Evolutionary conservation across 2,329 filamentous ascomycete genomes (phyloP), one percentile per base, ranked within the genome.

Genomic region (Ophiostoma australiae): DNA sequence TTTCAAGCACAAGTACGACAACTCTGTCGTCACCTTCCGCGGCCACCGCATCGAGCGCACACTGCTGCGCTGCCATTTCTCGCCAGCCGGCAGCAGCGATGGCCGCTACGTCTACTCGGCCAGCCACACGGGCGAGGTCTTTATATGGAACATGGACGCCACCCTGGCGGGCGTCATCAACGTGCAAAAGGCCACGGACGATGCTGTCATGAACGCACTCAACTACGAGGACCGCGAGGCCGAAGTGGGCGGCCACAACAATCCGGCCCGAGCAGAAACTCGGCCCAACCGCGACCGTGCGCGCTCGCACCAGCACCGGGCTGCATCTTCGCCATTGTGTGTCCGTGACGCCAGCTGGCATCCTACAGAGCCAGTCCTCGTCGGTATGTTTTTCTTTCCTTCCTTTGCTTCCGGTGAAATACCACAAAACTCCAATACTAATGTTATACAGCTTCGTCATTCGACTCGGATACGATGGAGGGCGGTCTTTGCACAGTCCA

Each of bases 41-140:
- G 94, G 94, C 11, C 95, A 99, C 80, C 87, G 87, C 73, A 93
- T 99, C 15, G 85, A 96, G 73, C 90, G 92, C 76, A 98, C 95
- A 0, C 84, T 98, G 58, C 97, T 98, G 75, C 86, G 95, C 73
- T 98, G 95, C 77, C 94, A 98, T 80, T 99, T 99, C 80, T 95
- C 92, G 41, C 95, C 95, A 0, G 89, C 92, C 0, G 88, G 86
- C 13, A 94, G 92, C 77, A 94, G 93, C 1, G 91, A 97, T 78
- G 93, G 91, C 10, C 86, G 93, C 76, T 98, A 97, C 77, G 93
- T 99, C 31, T 98, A 97, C 80, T 91, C 90, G 27, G 95, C 95
- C 31, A 96, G 92, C 76, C 89, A 92, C 74, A 93, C 97, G 75
- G 95, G 95, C 68, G 91, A 91, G 72, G 91, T 97, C 0, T 94